phyloP scores from a whole-genome alignment of 495 filamentous ascomycete genomes.

The Aspergillus hancockii region DNA sequence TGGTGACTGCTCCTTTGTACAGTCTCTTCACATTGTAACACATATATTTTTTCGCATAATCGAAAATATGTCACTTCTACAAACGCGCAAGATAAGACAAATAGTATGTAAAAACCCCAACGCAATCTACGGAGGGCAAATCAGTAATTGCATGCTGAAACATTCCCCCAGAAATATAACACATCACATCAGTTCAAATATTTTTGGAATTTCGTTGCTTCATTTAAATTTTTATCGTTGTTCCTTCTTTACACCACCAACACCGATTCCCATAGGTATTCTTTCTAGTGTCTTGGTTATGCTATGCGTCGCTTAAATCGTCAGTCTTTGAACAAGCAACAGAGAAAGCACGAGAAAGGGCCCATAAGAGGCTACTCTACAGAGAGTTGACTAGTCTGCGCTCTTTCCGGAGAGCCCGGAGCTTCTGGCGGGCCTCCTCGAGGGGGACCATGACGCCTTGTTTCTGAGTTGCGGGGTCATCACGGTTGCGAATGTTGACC shows the following conservation, averaged over 20 bases:
- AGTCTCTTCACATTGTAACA: neutral
- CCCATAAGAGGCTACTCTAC: slow-evolving; percentile 20
- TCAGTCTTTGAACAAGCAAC: slow-evolving; percentile 4
- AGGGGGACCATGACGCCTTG: slow-evolving; percentile 70
- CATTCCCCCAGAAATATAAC: neutral
- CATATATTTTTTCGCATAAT: neutral
- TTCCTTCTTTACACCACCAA: slow-evolving; percentile 1
- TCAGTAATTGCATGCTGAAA: neutral
- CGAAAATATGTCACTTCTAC: neutral
- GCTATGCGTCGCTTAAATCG: neutral
- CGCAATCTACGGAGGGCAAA: neutral
- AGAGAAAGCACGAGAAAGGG: neutral
- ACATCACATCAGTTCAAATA: neutral
- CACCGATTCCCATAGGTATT: neutral
- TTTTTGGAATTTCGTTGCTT: neutral
- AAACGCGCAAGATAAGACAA: neutral
- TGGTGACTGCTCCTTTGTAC: neutral
- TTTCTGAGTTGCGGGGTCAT: slow-evolving; percentile 80
- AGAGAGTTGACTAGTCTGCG: slow-evolving; percentile 56
- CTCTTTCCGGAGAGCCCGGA: slow-evolving; percentile 68
- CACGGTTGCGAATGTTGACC: slow-evolving; percentile 89
- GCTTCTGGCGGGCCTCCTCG: slow-evolving; percentile 74
- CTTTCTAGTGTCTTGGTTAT: neutral
- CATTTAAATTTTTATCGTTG: neutral
- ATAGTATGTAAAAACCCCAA: neutral